Conservation (phyloP, 2,329 filamentous ascomycete genomes). For the Aspergillus awamori region DNA sequence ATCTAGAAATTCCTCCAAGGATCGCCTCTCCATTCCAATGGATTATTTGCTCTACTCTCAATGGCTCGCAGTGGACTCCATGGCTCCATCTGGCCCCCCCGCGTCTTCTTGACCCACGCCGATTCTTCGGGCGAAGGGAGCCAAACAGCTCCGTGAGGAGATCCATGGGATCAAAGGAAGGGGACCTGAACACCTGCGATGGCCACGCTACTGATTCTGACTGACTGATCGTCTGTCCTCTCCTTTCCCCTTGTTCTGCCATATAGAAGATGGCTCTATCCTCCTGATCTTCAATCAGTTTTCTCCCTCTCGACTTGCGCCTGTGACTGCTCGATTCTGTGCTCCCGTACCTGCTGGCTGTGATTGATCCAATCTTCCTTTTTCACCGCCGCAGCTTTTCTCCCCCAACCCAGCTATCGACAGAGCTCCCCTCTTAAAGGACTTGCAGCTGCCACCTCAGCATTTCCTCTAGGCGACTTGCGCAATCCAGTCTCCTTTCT, state of each 20-base stretch:
- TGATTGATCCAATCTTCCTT: not conserved
- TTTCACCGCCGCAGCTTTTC: not conserved
- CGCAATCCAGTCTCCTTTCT: not conserved
- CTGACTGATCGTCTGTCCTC: not conserved
- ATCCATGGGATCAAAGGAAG: not conserved
- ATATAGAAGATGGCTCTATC: not conserved
- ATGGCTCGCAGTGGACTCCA: not conserved
- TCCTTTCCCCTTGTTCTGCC: not conserved
- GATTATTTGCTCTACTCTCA: not conserved
- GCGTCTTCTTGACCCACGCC: constrained; percentile 12
- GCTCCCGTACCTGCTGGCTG: not conserved
- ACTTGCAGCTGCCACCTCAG: not conserved
- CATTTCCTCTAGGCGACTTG: not conserved
- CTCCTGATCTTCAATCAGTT: not conserved
- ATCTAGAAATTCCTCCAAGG: not conserved
- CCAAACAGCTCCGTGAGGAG: not conserved
- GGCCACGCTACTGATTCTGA: not conserved
- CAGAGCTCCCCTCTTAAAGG: not conserved
- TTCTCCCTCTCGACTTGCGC: not conserved
- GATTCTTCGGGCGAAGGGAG: constrained; percentile 23
- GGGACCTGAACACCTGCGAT: not conserved
- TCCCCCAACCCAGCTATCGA: not conserved
- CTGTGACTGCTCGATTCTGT: not conserved
- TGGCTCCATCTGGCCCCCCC: constrained; percentile 7
- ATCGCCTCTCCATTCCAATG: not conserved